A percentile compares a stretch with the other conserved stretches of the same genome.
phyloP scores from a whole-genome alignment of 2,329 filamentous ascomycete genomes.

The Aaosphaeria pasadenensis region DNA sequence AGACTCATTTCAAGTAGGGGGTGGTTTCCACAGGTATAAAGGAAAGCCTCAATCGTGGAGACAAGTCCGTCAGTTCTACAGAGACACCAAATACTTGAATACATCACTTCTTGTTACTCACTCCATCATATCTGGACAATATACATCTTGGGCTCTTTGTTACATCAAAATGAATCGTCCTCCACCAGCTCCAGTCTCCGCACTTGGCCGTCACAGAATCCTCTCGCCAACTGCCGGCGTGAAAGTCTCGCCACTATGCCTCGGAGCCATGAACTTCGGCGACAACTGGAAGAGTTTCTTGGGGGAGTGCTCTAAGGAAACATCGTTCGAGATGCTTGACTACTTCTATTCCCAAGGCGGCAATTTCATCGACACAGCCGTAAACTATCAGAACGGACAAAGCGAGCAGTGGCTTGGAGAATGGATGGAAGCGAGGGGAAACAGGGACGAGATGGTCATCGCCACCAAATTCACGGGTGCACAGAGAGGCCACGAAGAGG shows the following conservation, averaged over 20 bases:
- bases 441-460: slow-evolving; percentile 37
- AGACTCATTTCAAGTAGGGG: too few species aligned
- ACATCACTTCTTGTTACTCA: too few species aligned
- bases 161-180: too few species aligned
- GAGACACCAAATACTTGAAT: too few species aligned
- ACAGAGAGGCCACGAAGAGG: slow-evolving; percentile 1
- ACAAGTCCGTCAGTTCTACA: too few species aligned
- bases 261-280: slow-evolving; percentile 53
- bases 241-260: slow-evolving; percentile 49
- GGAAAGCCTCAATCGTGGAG: too few species aligned
- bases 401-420: slow-evolving; percentile 41
- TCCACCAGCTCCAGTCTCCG: slow-evolving; percentile 10
- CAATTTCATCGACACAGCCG: slow-evolving; percentile 52
- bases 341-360: slow-evolving; percentile 48
- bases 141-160: too few species aligned
- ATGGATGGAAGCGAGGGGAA: slow-evolving; percentile 36
- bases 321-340: slow-evolving; percentile 46
- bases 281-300: slow-evolving; percentile 37
- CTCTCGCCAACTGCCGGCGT: slow-evolving; percentile 50
- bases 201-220: slow-evolving; percentile 48
- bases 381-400: slow-evolving; percentile 35
- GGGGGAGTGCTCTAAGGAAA: slow-evolving; percentile 44
- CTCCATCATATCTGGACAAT: too few species aligned
- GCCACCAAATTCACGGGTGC: slow-evolving; percentile 36
- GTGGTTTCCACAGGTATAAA: too few species aligned